phyloP scores from a whole-genome alignment of 441 rosid species.

The Melastoma candidum region DNA sequence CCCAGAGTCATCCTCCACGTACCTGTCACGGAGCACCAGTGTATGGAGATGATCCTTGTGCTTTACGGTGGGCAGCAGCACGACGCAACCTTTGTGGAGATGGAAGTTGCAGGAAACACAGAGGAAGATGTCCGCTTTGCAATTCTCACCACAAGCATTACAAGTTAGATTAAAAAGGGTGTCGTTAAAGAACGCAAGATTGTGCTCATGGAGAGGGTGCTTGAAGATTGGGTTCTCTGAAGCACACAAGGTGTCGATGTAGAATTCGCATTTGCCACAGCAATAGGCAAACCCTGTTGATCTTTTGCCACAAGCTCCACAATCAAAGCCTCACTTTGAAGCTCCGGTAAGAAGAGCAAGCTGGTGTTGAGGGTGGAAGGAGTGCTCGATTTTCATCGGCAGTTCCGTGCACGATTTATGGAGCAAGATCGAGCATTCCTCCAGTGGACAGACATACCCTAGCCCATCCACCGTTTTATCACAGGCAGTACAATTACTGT shows the following conservation, averaged over 20 bases:
- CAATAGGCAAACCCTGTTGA: background rate
- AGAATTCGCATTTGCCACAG: background rate
- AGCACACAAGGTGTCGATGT: background rate
- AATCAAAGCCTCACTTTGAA: too few species aligned
- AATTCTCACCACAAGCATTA: background rate
- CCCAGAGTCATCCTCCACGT: background rate
- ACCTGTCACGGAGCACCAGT: background rate
- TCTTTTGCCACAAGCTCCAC: too few species aligned
- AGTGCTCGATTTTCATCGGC: too few species aligned
- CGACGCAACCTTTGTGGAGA: background rate
- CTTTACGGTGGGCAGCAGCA: background rate
- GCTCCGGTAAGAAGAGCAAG: too few species aligned
- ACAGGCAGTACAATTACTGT: too few species aligned
- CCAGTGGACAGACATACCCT: too few species aligned
- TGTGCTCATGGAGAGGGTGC: background rate
- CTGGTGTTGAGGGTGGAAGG: too few species aligned
- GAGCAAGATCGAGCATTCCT: too few species aligned
- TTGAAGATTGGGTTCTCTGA: background rate
- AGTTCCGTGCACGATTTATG: too few species aligned
- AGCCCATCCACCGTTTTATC: too few species aligned
- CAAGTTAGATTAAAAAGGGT: background rate
- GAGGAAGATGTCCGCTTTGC: background rate
- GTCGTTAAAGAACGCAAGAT: background rate
- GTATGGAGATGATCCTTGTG: background rate
- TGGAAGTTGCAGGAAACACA: constrained; percentile 1